phyloP scores from a whole-genome alignment of 345 rosid species.

The Eucalyptus shirleyi region DNA sequence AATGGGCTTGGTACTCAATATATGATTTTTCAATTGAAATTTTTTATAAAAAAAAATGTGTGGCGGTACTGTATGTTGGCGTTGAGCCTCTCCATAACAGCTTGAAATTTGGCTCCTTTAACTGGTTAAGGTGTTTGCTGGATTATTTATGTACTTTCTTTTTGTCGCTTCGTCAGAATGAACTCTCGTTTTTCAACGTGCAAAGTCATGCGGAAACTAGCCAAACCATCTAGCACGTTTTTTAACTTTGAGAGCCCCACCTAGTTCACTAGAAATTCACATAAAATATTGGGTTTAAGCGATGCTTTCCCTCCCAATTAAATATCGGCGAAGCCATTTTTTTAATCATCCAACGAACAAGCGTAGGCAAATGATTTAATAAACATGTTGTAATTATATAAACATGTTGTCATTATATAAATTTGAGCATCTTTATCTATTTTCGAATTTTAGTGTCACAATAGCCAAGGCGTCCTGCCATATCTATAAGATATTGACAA shows the following conservation, averaged over 20 bases:
- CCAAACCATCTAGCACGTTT: neutral
- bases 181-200: neutral
- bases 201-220: neutral
- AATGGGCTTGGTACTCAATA: neutral
- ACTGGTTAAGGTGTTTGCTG: neutral
- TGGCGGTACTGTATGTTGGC: too few relatives aligned
- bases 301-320: neutral
- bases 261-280: neutral
- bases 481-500: too few relatives aligned
- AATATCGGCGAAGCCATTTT: neutral
- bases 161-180: neutral
- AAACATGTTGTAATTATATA: neutral
- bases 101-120: neutral
- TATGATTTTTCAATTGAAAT: neutral
- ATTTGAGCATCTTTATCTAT: neutral
- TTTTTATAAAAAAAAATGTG: too few relatives aligned
- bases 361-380: neutral
- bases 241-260: neutral
- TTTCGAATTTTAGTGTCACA: neutral
- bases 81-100: too few relatives aligned
- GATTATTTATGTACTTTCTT: neutral
- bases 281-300: neutral
- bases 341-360: neutral
- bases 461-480: rapidly evolving
- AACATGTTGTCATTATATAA: too few relatives aligned